Evolutionary conservation across 306 rosid species (phyloP).

Genomic region (Gynostemma pentaphyllum): DNA sequence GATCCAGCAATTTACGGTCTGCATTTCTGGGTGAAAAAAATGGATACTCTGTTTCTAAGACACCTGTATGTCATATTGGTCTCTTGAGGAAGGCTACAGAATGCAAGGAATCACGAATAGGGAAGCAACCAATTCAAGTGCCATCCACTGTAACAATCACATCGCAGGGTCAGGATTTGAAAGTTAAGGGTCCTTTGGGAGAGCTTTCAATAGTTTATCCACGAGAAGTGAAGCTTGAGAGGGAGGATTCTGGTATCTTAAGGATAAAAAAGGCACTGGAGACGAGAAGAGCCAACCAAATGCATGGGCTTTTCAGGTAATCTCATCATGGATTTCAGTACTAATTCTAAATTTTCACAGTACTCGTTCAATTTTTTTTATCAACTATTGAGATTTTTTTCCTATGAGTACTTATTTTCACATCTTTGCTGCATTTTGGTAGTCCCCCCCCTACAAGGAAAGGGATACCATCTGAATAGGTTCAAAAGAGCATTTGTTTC

Average conservation of each 20-base stretch:
- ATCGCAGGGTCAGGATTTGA: slow-evolving; percentile 62
- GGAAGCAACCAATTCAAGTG: slow-evolving; percentile 72
- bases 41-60: slow-evolving; percentile 24
- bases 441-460: background rate
- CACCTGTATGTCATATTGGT: slow-evolving; percentile 31
- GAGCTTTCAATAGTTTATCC: slow-evolving; percentile 70
- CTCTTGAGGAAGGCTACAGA: slow-evolving; percentile 39
- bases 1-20: slow-evolving; percentile 70
- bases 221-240: slow-evolving; percentile 62
- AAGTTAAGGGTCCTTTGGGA: slow-evolving; percentile 86
- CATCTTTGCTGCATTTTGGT: background rate
- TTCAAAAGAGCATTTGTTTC: background rate
- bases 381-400: background rate
- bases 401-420: background rate
- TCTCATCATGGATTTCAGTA: slow-evolving; percentile 2
- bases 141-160: slow-evolving; percentile 65
- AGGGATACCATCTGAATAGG: no score
- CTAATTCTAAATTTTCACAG: background rate
- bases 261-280: slow-evolving; percentile 61
- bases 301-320: slow-evolving; percentile 95
- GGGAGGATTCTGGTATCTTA: slow-evolving; percentile 45
- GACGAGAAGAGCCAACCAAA: slow-evolving; percentile 81
- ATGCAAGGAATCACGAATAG: slow-evolving; percentile 90
- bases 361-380: background rate
- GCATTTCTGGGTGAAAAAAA: slow-evolving; percentile 53